Evolutionary conservation across 2,329 filamentous ascomycete species (phyloP), one percentile per base, ranked within the genome.

Genomic region (Periconia digitata): DNA sequence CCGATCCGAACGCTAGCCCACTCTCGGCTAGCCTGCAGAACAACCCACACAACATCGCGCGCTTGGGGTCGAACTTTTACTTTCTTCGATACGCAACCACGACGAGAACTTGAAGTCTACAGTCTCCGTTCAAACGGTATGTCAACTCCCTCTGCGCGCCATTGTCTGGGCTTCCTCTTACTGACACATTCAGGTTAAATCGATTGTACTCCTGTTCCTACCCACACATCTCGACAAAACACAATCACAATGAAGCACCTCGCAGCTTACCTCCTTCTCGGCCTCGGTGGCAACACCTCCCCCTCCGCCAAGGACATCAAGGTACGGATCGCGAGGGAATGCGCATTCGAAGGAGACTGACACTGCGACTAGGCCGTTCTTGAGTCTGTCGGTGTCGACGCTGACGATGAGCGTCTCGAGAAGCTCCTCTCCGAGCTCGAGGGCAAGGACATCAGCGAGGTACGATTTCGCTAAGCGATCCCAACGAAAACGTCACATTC

Each of bases 61-160:
- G 44, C 36, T 40, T 41, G 37, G n/a, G 46, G 49, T 56, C 58
- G 59, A 67, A 66, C 60, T 66, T 65, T 56, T 57, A 66, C 62
- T 66, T 67, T 62, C 51, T 54, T 46, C 45, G 46, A 51, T 59
- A 56, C 57, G 54, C 57, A 64, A 62, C 60, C 55, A 59, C 66
- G 54, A 61, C 54, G 53, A 83, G 89, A 87, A 95, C 90, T 90
- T 83, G 90, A 94, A 90, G 91, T 87, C 84, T 95, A n/a, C 92
- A 96, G 92, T 97, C 92, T 96, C 92, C 92, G 92, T 88, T 83
- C 86, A 89, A 76, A 89, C 91, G 92, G 92, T 96, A 47, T 27
- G 12, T 27, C 4, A 17, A 6, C 43, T 54, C 52, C 49, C 16
- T 17, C 20, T 29, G 8, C 36, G 32, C 24, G 12, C 15, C 29